Evolutionary conservation across 495 filamentous ascomycete genomes (phyloP), one percentile per base, ranked within the genome.

Genomic region (Ascobolus immersus): DNA sequence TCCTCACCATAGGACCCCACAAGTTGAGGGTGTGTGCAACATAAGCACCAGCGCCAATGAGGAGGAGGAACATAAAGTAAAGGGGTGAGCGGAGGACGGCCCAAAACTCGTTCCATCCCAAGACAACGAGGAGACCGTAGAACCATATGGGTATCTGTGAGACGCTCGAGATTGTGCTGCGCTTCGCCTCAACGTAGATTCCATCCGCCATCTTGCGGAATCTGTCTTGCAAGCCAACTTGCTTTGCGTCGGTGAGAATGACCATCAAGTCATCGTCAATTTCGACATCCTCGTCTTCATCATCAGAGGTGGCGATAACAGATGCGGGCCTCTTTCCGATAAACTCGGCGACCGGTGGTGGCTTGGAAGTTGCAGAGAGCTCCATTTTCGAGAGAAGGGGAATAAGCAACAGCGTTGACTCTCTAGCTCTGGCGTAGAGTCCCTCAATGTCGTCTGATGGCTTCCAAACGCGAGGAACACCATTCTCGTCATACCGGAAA

Each of bases 181-280:
- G 66, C 62, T 93, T 94, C 21, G 86, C 86, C 53, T 96, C 86
- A 25, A 96, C 81, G 42, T 84, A 96, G 2, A 96, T 81, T 0
- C 80, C 86, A 48, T 96, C 86, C 11, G 86, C 86, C 40, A 76
- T 78, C 59, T 93, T 92, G 62, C 90, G 92, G 58, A 96, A 96
- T 39, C 86, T 63, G n/a, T 81, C 71, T 9, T 76, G 73, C 35
- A 94, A 62, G 52, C 94, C 86, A 46, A 80, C 72, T 35, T 70
- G 64, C 45, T 93, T 93, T 24, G 67, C 61, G 48, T 94, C 86
- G 39, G 69, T 70, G 20, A 96, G 60, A 7, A 96, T 65, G n/a
- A 76, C 81, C 70, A 81, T 86, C 53, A 93, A 86, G 50, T 93
- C 86, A 37, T 92, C 86, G 10, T 90, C 67, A 4, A 81, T 78